These are phyloP conservation scores for Sporisorium graminicola DNA, from an alignment of 1,284 basidiomycete genomes.

Conservation along the genomic window DNA sequence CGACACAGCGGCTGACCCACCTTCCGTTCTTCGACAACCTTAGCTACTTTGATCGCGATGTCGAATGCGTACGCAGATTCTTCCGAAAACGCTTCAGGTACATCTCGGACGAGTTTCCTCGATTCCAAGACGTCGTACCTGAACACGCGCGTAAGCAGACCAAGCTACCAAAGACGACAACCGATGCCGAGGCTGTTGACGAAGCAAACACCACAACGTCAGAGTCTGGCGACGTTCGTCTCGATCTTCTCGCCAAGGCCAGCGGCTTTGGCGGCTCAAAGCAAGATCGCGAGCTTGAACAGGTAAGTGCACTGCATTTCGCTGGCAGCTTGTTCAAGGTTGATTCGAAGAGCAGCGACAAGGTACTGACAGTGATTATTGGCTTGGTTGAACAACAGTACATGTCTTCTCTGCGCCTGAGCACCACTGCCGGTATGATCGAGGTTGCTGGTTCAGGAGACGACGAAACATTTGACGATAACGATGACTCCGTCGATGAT, in stretches of 20 bases:
- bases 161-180: constrained; percentile 29
- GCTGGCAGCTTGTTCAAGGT: not conserved
- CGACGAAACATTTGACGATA: constrained; percentile 9
- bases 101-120: constrained; percentile 87
- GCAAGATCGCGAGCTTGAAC: constrained; percentile 56
- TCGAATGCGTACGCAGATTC: constrained; percentile 93
- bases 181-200: constrained; percentile 7
- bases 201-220: not conserved
- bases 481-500: constrained; percentile 23
- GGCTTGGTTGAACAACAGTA: constrained; percentile 17
- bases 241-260: constrained; percentile 62
- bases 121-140: constrained; percentile 58
- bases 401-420: constrained; percentile 49
- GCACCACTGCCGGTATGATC: constrained; percentile 43
- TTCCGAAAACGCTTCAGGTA: constrained; percentile 93
- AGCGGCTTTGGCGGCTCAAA: constrained; percentile 61
- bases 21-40: not conserved
- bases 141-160: constrained; percentile 33
- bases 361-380: not conserved
- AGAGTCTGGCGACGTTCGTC: constrained; percentile 27
- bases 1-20: not conserved
- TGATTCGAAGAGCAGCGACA: no score
- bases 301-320: constrained; percentile 25
- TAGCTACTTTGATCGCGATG: constrained; percentile 99
- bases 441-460: constrained; percentile 36